phyloP scores from a whole-genome alignment of 208 protist species.

The Trypanosoma theileri region DNA sequence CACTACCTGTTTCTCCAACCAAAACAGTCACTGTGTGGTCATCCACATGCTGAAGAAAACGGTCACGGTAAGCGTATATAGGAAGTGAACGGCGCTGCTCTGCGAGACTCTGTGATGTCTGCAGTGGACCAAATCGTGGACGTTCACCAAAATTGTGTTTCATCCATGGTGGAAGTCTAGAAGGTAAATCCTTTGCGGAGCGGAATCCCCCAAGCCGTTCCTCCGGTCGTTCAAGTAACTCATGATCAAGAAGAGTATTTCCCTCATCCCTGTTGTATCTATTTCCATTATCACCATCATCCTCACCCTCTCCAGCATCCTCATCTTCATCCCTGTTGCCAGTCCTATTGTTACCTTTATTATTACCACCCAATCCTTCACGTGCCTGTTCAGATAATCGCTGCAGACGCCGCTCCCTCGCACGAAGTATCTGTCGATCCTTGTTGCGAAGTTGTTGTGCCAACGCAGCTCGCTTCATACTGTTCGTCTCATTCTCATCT shows the following conservation, averaged over 20 bases:
- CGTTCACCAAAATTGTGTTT: slow-evolving; percentile 70
- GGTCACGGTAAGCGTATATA: slow-evolving; percentile 93
- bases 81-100: slow-evolving; percentile 90
- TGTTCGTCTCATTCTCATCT: slow-evolving; percentile 60
- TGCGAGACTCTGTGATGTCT: slow-evolving; percentile 57
- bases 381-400: slow-evolving; percentile 18
- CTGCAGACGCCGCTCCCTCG: slow-evolving; percentile 29
- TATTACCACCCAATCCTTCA: neutral
- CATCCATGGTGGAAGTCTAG: slow-evolving; percentile 84
- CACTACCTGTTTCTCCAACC: slow-evolving; percentile 95
- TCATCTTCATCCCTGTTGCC: neutral
- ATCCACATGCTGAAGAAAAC: slow-evolving; percentile 88
- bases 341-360: slow-evolving; percentile 5
- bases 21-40: slow-evolving; percentile 88
- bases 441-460: slow-evolving; percentile 77
- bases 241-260: slow-evolving; percentile 52
- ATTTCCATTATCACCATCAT: slow-evolving; percentile 6
- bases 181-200: slow-evolving; percentile 37
- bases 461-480: slow-evolving; percentile 72
- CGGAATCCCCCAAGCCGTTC: slow-evolving; percentile 57
- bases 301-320: slow-evolving; percentile 7
- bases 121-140: slow-evolving; percentile 64
- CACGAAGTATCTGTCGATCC: slow-evolving; percentile 75
- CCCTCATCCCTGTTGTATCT: slow-evolving; percentile 24
- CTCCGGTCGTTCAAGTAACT: slow-evolving; percentile 64